Conservation (phyloP, 2,329 filamentous ascomycete genomes). For the Hyphodiscus sp. region DNA sequence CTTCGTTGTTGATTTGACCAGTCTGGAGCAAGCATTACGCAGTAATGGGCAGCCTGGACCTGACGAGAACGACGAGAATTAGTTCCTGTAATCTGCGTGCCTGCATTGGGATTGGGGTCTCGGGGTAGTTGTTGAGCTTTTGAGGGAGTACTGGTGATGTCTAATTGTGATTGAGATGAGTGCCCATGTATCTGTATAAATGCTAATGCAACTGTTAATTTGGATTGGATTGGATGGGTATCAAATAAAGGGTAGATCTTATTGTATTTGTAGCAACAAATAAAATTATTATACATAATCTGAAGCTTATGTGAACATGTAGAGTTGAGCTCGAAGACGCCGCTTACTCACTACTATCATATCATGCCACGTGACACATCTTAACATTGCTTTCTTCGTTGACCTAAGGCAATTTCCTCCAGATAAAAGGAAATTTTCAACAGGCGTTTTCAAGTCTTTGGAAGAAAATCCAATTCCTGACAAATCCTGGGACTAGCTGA, state of each 20-base stretch:
- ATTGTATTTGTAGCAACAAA: slow-evolving; percentile 11
- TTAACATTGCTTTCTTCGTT: too few species aligned
- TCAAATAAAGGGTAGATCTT: neutral
- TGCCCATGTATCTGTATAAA: slow-evolving; percentile 12
- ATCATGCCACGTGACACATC: too few species aligned
- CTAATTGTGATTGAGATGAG: neutral
- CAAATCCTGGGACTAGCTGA: neutral
- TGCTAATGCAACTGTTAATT: slow-evolving; percentile 7
- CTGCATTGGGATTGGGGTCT: slow-evolving; percentile 17
- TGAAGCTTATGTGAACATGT: neutral
- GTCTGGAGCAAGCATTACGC: slow-evolving; percentile 11
- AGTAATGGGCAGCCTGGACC: slow-evolving; percentile 14
- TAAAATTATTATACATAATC: slow-evolving; percentile 7
- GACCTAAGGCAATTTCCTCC: too few species aligned
- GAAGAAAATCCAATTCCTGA: neutral
- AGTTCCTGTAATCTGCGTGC: slow-evolving; percentile 12
- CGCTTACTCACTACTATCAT: too few species aligned
- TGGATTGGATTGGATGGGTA: neutral
- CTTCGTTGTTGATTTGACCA: slow-evolving; percentile 9
- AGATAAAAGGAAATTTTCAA: too few species aligned
- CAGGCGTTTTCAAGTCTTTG: neutral
- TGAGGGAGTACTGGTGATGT: neutral
- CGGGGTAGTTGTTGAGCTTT: slow-evolving; percentile 1
- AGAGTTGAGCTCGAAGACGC: too few species aligned
- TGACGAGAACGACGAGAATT: slow-evolving; percentile 15